A percentile compares a stretch with the other conserved stretches of the same genome.
phyloP scores from a whole-genome alignment of 805 yeast species.

The Metschnikowia shivogae region DNA sequence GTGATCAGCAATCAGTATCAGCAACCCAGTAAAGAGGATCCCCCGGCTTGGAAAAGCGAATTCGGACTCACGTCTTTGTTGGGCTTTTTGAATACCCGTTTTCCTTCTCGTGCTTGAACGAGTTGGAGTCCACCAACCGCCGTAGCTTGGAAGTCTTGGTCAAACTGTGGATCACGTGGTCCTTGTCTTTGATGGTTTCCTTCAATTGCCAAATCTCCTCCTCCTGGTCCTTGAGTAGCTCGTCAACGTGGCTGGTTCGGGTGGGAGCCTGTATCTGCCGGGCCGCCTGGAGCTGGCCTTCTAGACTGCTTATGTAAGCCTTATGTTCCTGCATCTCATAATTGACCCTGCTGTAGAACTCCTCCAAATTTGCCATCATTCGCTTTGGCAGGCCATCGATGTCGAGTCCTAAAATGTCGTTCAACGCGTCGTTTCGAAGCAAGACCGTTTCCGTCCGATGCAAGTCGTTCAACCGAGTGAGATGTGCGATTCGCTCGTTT shows the following conservation, averaged over 20 bases:
- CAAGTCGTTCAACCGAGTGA: conserved; percentile 59
- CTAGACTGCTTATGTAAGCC: conserved; percentile 57
- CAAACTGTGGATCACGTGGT: conserved; percentile 70
- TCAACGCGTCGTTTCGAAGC: conserved; percentile 55
- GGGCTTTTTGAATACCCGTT: neutral
- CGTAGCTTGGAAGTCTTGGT: conserved; percentile 62
- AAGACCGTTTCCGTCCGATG: conserved; percentile 54
- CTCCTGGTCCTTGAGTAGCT: conserved; percentile 56
- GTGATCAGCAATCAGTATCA: too few species aligned
- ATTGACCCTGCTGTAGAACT: conserved; percentile 42
- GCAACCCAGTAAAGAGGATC: too few species aligned
- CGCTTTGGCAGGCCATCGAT: conserved; percentile 32
- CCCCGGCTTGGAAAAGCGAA: too few species aligned
- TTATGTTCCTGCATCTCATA: conserved; percentile 56
- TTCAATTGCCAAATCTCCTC: conserved; percentile 62
- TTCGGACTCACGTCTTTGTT: neutral
- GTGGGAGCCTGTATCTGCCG: conserved; percentile 17
- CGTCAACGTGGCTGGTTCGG: conserved; percentile 14
- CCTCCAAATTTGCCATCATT: conserved; percentile 46
- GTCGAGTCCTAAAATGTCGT: conserved; percentile 50
- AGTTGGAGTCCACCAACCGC: conserved; percentile 35
- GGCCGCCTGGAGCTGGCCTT: conserved; percentile 43
- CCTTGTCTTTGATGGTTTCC: conserved; percentile 65
- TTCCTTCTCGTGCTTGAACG: conserved; percentile 7
- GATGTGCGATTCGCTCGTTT: conserved; percentile 65